Base-by-base conservation (phyloP, 2,329 filamentous ascomycete species). In the Aspergillus spinulosporus region DNA sequence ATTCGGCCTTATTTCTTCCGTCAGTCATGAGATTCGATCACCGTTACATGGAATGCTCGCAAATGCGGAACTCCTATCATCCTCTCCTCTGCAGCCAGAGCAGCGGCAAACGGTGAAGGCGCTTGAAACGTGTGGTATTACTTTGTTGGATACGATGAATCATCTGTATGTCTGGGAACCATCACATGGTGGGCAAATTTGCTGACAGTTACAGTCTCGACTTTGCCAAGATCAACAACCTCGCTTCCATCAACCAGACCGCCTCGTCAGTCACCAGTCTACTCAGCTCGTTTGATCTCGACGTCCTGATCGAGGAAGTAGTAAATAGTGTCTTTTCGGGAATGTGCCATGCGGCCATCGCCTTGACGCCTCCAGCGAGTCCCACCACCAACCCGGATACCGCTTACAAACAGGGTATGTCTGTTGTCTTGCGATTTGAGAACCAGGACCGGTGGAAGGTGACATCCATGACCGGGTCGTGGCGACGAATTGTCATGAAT, bases 1-100 rank as follows among this genome's bases (percentile, higher is more conserved):
- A 57, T 76, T 76, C 1, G 79, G 81, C 9, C 80, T 84, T 42
- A 76, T 84, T n/a, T 77, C 78, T 0, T 78, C 76, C 0, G 78
- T 83, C 31, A 78, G 75, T 26, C 81, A 83, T 60, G 81, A 84
- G 59, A 68, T 83, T 7, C 71, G 79, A 2, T 77, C 67, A 34
- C 81, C 74, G 15, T 68, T 77, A 39, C 81, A 78, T 54, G 79
- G 76, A 26, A 74, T 78, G 34, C 68, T 79, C 9, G 80, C 78
- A 1, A 80, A 76, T n/a, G 70, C 76, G 0, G 80, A 83, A 58
- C 74, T 82, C 3, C 62, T 83, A 3, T 71, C 74, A 3, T 77
- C 78, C 2, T 80, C 78, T 2, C 64, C 65, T 14, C 68, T 69
- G 9, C 72, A 74, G 51, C 64, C 70, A 2, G 72, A 75, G 37